Evolutionary conservation across 1,284 basidiomycete species (phyloP).

Genomic region (Ganoderma lucidum): DNA sequence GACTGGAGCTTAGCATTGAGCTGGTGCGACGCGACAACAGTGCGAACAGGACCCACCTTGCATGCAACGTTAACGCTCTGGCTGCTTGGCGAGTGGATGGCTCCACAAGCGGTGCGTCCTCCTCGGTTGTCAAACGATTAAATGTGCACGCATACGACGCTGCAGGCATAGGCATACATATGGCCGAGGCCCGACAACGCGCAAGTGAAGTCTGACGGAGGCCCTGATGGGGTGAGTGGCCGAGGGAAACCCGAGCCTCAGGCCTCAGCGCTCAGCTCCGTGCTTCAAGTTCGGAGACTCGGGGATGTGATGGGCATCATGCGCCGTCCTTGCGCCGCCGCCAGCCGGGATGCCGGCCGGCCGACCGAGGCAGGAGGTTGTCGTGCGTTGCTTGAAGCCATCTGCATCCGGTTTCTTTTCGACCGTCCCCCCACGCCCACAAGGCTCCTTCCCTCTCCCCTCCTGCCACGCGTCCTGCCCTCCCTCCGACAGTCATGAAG

Average conservation of each 20-base stretch:
- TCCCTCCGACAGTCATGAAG: slow-evolving; percentile 45
- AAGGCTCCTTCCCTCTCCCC: slow-evolving; percentile 16
- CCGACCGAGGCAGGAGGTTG: slow-evolving; percentile 8
- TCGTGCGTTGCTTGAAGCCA: background rate
- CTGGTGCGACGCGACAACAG: background rate
- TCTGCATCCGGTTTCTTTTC: slow-evolving; percentile 20
- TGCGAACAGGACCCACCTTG: background rate
- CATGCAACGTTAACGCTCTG: background rate
- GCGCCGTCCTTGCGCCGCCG: slow-evolving; percentile 4
- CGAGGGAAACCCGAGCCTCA: no score
- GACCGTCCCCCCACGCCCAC: slow-evolving; percentile 21
- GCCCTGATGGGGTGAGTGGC: background rate
- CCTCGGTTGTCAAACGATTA: background rate
- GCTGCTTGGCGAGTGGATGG: background rate
- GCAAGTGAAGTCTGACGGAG: background rate
- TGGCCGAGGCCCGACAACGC: background rate
- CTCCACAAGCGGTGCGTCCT: slow-evolving; percentile 1
- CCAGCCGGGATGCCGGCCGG: slow-evolving; percentile 14
- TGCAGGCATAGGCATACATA: background rate
- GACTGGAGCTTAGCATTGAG: slow-evolving; percentile 4
- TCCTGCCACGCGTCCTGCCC: slow-evolving; percentile 16
- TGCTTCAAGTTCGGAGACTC: background rate
- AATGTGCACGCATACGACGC: background rate
- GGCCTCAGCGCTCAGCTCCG: background rate
- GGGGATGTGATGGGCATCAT: slow-evolving; percentile 2